Evolutionary conservation across 768 basidiomycete genomes (phyloP).

Genomic region (Leccinum boreale): DNA sequence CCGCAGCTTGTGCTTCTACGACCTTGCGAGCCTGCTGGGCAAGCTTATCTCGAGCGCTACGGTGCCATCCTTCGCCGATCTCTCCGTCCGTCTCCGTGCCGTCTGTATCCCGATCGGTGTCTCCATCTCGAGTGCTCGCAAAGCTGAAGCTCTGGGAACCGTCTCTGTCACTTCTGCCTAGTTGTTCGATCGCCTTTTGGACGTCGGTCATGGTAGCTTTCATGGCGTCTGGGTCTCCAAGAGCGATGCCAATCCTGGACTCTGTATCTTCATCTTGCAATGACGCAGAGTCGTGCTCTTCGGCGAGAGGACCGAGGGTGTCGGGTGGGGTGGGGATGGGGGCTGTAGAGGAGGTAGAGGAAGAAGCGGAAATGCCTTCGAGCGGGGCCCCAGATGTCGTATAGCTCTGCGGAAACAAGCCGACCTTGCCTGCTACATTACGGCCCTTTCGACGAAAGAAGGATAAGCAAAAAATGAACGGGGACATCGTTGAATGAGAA

Average conservation of each 20-base stretch:
- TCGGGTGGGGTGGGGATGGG: slow-evolving; percentile 20
- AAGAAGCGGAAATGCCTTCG: slow-evolving; percentile 22
- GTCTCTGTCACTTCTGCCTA: slow-evolving; percentile 58
- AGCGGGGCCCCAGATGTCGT: slow-evolving; percentile 60
- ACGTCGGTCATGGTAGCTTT: slow-evolving; percentile 87
- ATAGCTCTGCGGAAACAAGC: slow-evolving; percentile 89
- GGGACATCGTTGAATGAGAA: slow-evolving; percentile 20
- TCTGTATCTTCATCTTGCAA: slow-evolving; percentile 22
- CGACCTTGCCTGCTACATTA: slow-evolving; percentile 76
- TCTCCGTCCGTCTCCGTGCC: slow-evolving; percentile 49
- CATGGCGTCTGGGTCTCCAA: slow-evolving; percentile 45
- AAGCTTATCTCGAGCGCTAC: slow-evolving; percentile 58
- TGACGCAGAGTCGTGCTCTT: slow-evolving; percentile 44
- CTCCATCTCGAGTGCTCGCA: slow-evolving; percentile 59
- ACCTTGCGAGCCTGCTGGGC: slow-evolving; percentile 67
- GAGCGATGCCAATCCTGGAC: slow-evolving; percentile 27
- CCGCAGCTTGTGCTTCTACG: slow-evolving; percentile 39
- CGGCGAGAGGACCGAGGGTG: slow-evolving; percentile 43
- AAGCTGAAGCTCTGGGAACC: slow-evolving; percentile 75
- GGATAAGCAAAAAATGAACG: slow-evolving; percentile 24
- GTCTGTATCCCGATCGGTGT: slow-evolving; percentile 44
- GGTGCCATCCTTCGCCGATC: slow-evolving; percentile 63
- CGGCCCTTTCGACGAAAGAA: slow-evolving; percentile 56
- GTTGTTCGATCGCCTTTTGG: slow-evolving; percentile 86
- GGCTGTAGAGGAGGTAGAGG: slow-evolving; percentile 25